phyloP scores from a whole-genome alignment of 75 land plant species.

The Adiantum capillusveneris region DNA sequence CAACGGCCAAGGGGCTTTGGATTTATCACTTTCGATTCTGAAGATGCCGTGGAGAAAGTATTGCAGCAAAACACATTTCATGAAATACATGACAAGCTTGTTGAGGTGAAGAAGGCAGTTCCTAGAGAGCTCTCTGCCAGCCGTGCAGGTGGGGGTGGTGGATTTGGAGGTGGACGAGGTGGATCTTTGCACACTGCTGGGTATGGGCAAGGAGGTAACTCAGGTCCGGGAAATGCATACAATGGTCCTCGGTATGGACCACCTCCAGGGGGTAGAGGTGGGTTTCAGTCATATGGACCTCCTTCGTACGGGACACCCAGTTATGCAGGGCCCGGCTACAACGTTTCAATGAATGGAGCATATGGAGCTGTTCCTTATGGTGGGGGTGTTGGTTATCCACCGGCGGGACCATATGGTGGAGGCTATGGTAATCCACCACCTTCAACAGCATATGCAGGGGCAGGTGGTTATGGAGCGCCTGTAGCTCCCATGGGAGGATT shows the following conservation, averaged over 20 bases:
- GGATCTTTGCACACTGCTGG: slow-evolving; percentile 17
- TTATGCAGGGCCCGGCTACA: slow-evolving; percentile 13
- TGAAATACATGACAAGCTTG: slow-evolving; percentile 36
- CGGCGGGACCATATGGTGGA: slow-evolving; percentile 14
- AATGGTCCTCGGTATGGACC: slow-evolving; percentile 19
- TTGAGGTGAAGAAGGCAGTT: slow-evolving; percentile 31
- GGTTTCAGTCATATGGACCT: slow-evolving; percentile 14
- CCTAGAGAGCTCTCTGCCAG: slow-evolving; percentile 27
- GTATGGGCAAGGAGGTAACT: slow-evolving; percentile 9
- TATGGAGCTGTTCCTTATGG: slow-evolving; percentile 15
- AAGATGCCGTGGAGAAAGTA: slow-evolving; percentile 42
- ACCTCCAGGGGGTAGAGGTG: slow-evolving; percentile 23
- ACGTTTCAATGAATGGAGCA: slow-evolving; percentile 22
- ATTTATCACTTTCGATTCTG: slow-evolving; percentile 37
- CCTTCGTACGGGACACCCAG: neutral
- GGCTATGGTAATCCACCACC: slow-evolving; percentile 13
- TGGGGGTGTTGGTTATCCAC: slow-evolving; percentile 19
- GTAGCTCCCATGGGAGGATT: slow-evolving; percentile 11
- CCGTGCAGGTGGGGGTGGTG: slow-evolving; percentile 14
- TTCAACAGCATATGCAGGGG: slow-evolving; percentile 16
- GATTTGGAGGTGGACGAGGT: slow-evolving; percentile 23
- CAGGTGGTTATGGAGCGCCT: slow-evolving; percentile 17
- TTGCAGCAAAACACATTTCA: slow-evolving; percentile 31
- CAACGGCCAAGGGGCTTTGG: slow-evolving; percentile 41
- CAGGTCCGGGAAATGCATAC: neutral